phyloP scores from a whole-genome alignment of 805 yeast species.

The Candida easanensis region DNA sequence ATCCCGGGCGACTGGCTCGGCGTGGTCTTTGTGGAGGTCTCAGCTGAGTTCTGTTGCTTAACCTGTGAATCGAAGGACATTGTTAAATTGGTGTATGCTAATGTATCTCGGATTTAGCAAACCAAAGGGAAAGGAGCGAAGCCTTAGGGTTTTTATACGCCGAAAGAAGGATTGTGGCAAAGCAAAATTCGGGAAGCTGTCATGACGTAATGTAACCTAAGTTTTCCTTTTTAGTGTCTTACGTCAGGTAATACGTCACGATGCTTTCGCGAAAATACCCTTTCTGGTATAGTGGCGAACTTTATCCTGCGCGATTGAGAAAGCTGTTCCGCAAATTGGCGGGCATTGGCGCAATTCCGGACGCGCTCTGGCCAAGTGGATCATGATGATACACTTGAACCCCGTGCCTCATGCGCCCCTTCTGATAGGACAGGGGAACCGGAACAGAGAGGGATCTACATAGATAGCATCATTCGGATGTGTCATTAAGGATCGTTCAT shows the following conservation, averaged over 20 bases:
- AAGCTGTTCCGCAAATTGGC: neutral
- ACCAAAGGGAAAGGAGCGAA: neutral
- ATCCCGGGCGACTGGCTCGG: conserved; percentile 17
- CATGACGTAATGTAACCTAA: conserved; percentile 5
- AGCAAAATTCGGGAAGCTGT: neutral
- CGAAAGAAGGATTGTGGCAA: neutral
- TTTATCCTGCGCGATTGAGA: neutral
- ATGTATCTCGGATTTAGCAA: neutral
- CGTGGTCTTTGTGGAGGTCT: conserved; percentile 20
- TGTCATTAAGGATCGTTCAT: too few species aligned
- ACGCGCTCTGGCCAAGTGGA: neutral
- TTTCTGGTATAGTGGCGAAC: neutral
- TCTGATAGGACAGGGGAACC: too few species aligned
- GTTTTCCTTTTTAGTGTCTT: conserved; percentile 3
- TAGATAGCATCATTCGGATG: too few species aligned
- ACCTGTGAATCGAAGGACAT: conserved; percentile 14
- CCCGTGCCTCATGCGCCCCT: neutral
- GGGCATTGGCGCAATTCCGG: neutral
- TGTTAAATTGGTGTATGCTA: neutral
- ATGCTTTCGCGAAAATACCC: neutral
- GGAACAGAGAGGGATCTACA: too few species aligned
- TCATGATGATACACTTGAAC: neutral
- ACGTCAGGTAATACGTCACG: conserved; percentile 4
- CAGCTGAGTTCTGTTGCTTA: conserved; percentile 5
- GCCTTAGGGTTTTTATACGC: conserved; percentile 1